Base-by-base conservation (phyloP, 2,329 filamentous ascomycete genomes). In the Plenodomus tracheiphilus region DNA sequence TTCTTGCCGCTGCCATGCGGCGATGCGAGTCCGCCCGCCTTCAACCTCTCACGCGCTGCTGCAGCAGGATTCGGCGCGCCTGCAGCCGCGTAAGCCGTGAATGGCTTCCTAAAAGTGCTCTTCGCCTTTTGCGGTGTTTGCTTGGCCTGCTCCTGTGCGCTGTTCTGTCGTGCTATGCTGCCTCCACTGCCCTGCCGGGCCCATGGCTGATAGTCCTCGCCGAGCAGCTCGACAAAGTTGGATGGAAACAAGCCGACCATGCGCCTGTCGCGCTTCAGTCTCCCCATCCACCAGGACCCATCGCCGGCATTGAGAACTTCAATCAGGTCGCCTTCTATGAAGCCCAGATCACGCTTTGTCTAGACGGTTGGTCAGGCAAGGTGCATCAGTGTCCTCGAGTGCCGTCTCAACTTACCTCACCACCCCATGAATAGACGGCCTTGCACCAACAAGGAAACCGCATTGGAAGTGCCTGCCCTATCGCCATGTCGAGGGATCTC, bases 291-390 rank as follows among this genome's bases (percentile, higher is more conserved):
- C 94, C 94, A 99, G 39, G 90, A 92, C 43, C 94, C 94, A 75
- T 99, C 94, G 56, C 94, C 94, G 17, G 94, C 94, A 72, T 99
- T 99, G 44, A 99, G 81, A 68, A 93, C 97, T 82, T 99, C 94
- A 71, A 99, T 99, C 59, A 99, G 76, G 74, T 99, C 94, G 56
- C 94, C 94, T 74, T 99, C 94, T 61, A 99, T 88, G 74, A 99
- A 99, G 15, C 94, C 94, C 49, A 99, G 81, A 70, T 99, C 94
- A 72, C 88, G 86, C 78, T 96, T 96, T 19, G 88, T 93, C 86
- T 77, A 56, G 35, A 41, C 20, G 15, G 38, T 40, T 37, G 34
- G 61, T 70, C 53, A 72, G 68, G 19, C 2, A 22, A 21, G 39
- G 32, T 54, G 43, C 49, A 43, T 22, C 48, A 41, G 50, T 32